phyloP scores from a whole-genome alignment of 2,329 filamentous ascomycete genomes.

The Diplodia sapinea region DNA sequence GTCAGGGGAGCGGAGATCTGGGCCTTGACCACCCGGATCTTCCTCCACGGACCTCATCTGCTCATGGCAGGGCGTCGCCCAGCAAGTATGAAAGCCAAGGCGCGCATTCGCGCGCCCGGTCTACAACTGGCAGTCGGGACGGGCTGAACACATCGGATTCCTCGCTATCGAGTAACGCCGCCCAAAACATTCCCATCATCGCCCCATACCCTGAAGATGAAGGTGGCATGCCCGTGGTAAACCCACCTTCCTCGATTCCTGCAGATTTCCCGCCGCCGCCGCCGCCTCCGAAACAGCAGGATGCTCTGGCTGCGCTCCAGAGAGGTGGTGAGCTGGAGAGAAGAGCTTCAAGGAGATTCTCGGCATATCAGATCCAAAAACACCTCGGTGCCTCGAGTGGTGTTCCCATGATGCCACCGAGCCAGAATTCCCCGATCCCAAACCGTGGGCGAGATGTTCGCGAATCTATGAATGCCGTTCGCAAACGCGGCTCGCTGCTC shows the following conservation, averaged over 20 bases:
- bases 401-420: slow-evolving; percentile 77
- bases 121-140: slow-evolving; percentile 38
- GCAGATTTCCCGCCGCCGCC: slow-evolving; percentile 71
- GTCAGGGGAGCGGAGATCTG: slow-evolving; percentile 51
- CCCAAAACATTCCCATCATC: slow-evolving; percentile 77
- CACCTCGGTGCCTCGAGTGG: slow-evolving; percentile 83
- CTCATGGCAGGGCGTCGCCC: slow-evolving; percentile 53
- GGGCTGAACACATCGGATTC: slow-evolving; percentile 50
- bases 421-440: slow-evolving; percentile 79
- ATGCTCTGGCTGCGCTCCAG: slow-evolving; percentile 88
- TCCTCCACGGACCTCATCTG: slow-evolving; percentile 54
- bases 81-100: slow-evolving; percentile 50
- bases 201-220: slow-evolving; percentile 71
- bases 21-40: slow-evolving; percentile 48
- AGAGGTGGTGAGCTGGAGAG: slow-evolving; percentile 90
- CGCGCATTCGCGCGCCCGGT: slow-evolving; percentile 43
- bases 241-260: slow-evolving; percentile 50
- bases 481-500: slow-evolving; percentile 62
- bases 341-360: slow-evolving; percentile 90
- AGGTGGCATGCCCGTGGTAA: slow-evolving; percentile 54
- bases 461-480: slow-evolving; percentile 79
- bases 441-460: slow-evolving; percentile 83
- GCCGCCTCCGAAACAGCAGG: slow-evolving; percentile 80
- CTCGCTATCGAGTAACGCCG: slow-evolving; percentile 72
- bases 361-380: slow-evolving; percentile 95